Percentiles rank a stretch among this genome's conserved stretches.
These are phyloP conservation scores for Brassica juncea DNA, from an alignment of 345 rosid species.

Conservation along the genomic window DNA sequence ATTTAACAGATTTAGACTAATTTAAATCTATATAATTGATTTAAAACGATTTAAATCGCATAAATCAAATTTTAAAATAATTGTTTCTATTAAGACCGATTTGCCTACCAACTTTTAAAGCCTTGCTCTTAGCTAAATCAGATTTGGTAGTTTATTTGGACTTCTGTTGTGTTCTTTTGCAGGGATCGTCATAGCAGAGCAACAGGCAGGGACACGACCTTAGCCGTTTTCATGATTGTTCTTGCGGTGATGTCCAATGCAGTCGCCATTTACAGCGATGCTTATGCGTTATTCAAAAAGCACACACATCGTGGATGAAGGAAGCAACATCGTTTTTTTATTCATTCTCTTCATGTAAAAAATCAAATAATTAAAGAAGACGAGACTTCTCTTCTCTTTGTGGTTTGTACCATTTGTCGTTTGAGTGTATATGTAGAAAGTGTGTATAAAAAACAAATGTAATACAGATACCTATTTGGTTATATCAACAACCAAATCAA, in stretches of 20 bases:
- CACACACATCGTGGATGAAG: conserved; percentile 17
- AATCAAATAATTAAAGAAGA: conserved; percentile 30
- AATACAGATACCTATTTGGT: background rate
- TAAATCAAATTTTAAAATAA: background rate
- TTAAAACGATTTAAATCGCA: background rate
- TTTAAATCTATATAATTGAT: background rate
- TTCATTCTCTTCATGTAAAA: background rate
- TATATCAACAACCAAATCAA: conserved; percentile 16
- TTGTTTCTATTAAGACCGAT: background rate
- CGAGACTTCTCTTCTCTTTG: background rate
- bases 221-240: conserved; percentile 66
- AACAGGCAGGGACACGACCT: conserved; percentile 63
- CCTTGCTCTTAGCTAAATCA: background rate
- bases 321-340: background rate
- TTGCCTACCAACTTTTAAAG: too few relatives aligned
- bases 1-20: too few relatives aligned
- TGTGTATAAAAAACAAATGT: conserved; percentile 29
- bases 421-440: conserved; percentile 22
- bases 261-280: conserved; percentile 82
- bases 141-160: background rate
- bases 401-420: background rate
- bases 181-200: conserved; percentile 80
- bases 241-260: conserved; percentile 72
- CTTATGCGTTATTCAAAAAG: conserved; percentile 62
- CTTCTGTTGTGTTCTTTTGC: conserved; percentile 11